Evolutionary conservation across 257 asterid genomes (phyloP), one percentile per base, ranked within the genome.

Genomic region (Datura wrightii): DNA sequence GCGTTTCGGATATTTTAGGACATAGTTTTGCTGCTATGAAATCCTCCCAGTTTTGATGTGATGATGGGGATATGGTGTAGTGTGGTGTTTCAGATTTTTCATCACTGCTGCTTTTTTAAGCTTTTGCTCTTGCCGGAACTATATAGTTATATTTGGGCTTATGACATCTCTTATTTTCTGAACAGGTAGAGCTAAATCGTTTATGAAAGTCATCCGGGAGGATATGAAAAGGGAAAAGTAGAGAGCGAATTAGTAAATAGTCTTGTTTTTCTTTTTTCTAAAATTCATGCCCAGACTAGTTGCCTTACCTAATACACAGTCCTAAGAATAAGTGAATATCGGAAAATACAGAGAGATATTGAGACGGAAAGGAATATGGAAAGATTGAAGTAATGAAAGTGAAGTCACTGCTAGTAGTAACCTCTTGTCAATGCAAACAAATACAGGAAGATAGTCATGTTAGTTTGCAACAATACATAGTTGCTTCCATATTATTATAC

Each of bases 401-500:
- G 24, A 16, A 31, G 62, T 48, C 11, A 54, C 50, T 6, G 81
- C 81, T 76, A 76, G 62, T 48, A 50, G 24, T 11, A 76, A 76
- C 4, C 4, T 19, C 10, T 70, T 24, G 44, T 48, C 81, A 50
- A 11, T 24, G 41, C 44, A 76, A 48, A 24, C 60, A 76, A 13
- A 74, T 24, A 50, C 10, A 72, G 11, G 41, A 41, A 72, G 58
- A 46, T 13, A 24, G 62, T 48, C 81, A 74, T 50, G 42, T 11
- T 74, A 50, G 60, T 14, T 50, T 24, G 60, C 60, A 48, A 44
- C 58, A 72, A n/a, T 13, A 24, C 10, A 74, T 48, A 60, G 19
- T 8, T 48, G 14, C 60, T 74, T 46, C 60, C 41, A 74, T 8
- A 74, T 74, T 48, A 48, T 62, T 46, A 63, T 82, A 62, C 79